Evolutionary conservation across 2,329 filamentous ascomycete species (phyloP).

Genomic region (Clonostachys sp.): DNA sequence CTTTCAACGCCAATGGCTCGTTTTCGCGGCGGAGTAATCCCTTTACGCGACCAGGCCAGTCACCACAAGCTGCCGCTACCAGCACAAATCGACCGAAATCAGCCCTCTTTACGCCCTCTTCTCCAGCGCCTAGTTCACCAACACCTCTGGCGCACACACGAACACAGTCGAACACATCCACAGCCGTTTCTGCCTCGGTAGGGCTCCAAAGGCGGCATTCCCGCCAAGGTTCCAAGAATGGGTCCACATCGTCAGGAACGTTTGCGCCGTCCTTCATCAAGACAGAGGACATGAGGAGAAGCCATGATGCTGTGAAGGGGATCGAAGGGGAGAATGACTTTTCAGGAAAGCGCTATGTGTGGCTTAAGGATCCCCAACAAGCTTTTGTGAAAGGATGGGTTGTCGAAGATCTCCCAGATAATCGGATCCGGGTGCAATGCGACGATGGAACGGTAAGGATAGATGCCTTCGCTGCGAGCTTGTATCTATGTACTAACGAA

Average conservation of each 20-base stretch:
- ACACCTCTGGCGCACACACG: conserved; percentile 54
- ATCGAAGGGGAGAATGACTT: conserved; percentile 99
- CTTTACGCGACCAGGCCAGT: conserved; percentile 64
- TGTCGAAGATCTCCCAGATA: conserved; percentile 69
- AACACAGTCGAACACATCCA: conserved; percentile 61
- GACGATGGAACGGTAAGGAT: conserved; percentile 79
- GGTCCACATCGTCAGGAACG: conserved; percentile 65
- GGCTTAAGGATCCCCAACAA: conserved; percentile 81
- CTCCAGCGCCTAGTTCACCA: conserved; percentile 8
- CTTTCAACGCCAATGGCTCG: conserved; percentile 26
- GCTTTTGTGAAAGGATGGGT: conserved; percentile 94
- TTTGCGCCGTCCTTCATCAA: conserved; percentile 98
- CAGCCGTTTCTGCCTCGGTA: background rate
- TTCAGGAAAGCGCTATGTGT: conserved; percentile 96
- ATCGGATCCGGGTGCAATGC: conserved; percentile 78
- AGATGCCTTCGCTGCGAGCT: background rate
- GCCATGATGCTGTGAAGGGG: conserved; percentile 54
- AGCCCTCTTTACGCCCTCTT: conserved; percentile 35
- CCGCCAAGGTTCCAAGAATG: conserved; percentile 59
- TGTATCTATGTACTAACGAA: conserved; percentile 9
- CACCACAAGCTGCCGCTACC: conserved; percentile 45
- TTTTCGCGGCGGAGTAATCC: conserved; percentile 76
- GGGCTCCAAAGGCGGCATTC: conserved; percentile 19
- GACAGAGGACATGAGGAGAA: conserved; percentile 66
- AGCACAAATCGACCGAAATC: conserved; percentile 66